These are phyloP conservation scores for Chamaenerion angustifolium DNA, from an alignment of 345 rosid genomes.

Conservation along the genomic window DNA sequence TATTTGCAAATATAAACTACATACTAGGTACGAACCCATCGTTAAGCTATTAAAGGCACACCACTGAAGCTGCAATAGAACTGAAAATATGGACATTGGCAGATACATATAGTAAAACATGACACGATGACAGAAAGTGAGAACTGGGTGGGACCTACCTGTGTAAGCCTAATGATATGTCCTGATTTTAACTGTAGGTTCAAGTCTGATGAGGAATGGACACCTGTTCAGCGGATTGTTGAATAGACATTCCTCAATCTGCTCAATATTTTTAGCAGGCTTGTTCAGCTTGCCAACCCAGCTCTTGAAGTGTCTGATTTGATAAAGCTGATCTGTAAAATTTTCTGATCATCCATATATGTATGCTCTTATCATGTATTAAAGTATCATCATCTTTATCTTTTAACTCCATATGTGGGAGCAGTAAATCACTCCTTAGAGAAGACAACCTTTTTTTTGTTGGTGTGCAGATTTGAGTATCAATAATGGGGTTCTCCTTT, in stretches of 20 bases:
- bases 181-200: slow-evolving; percentile 34
- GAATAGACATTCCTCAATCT: slow-evolving; percentile 82
- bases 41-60: too few species aligned
- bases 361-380: slow-evolving; percentile 26
- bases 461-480: neutral
- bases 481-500: slow-evolving; percentile 1
- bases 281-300: slow-evolving; percentile 70
- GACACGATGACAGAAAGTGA: neutral
- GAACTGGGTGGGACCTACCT: slow-evolving; percentile 24
- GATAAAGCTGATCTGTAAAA: slow-evolving; percentile 93
- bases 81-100: too few species aligned
- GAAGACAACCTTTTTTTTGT: neutral
- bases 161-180: slow-evolving; percentile 53
- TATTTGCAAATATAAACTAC: too few species aligned
- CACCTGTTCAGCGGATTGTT: slow-evolving; percentile 69
- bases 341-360: too few species aligned
- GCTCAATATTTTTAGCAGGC: slow-evolving; percentile 61
- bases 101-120: neutral
- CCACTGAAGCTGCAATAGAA: too few species aligned
- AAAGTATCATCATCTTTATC: too few species aligned
- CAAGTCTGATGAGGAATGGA: slow-evolving; percentile 95
- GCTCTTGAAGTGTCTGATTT: slow-evolving; percentile 77
- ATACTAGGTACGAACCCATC: too few species aligned
- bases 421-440: too few species aligned
- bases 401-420: too few species aligned